Evolutionary conservation across 331 rosid species (phyloP), one percentile per base, ranked within the genome.

Genomic region (Dryas integrifolia): DNA sequence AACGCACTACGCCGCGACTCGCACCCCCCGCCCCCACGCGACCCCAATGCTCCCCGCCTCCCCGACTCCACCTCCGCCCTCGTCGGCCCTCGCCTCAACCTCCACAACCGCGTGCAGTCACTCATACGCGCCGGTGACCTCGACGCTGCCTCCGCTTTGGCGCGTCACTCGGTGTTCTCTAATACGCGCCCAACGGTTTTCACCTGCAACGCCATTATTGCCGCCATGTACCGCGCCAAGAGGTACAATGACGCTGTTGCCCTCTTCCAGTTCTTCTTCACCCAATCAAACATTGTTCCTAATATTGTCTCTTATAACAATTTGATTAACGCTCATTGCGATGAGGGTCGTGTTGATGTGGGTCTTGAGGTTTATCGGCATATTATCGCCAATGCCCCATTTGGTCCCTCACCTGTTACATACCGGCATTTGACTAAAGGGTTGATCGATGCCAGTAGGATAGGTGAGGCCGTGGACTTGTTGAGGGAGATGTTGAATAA

Each of bases 91-190:
- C 90, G 97, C 63, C 84, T 95, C 44, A 91, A 83, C 81, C 97
- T 94, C 69, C 97, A 95, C 82, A 95, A 89, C 72, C 90, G 97
- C 58, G 98, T 95, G 55, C 98, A 95, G 79, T 88, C 97, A 43
- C 87, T 95, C 1, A 95, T 95, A 69, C 97, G 97, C 0, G 98
- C 98, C 0, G 88, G 85, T 4, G 98, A 95, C 76, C 96, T 91
- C 5, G 96, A 95, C 21, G 95, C 98, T 0, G 97, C 98, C 41
- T 88, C 97, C 3, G 80, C 88, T 4, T 76, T 87, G 0, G 93
- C 97, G 14, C 95, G 98, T 1, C 91, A 83, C 79, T 85, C 98
- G 0, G 92, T 91, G 3, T 94, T 88, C 82, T 94, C 96, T 5
- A 76, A 77, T 16, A 91, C 96, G 0, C 96, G 96, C 11, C 98